phyloP scores from a whole-genome alignment of 768 basidiomycete species.

The Agrocybe pediades region DNA sequence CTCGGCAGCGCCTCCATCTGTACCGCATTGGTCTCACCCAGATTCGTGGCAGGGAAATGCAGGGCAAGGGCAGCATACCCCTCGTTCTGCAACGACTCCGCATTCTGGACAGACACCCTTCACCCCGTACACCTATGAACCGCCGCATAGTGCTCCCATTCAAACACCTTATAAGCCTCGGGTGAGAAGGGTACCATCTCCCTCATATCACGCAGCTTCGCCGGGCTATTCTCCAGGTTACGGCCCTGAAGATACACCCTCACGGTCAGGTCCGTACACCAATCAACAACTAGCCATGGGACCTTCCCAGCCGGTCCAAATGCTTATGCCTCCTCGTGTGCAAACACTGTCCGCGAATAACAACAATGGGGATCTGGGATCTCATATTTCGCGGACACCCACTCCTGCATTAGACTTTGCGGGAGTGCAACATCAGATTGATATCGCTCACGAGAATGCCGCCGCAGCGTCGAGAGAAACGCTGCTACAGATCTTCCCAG shows the following conservation, averaged over 20 bases:
- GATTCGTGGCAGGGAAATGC: conserved; percentile 34
- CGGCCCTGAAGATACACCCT: conserved; percentile 53
- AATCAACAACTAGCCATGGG: conserved; percentile 51
- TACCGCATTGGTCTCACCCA: conserved; percentile 42
- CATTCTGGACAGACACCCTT: conserved; percentile 35
- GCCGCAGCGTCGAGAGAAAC: conserved; percentile 74
- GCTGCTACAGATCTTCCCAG: conserved; percentile 87
- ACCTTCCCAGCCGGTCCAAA: conserved; percentile 42
- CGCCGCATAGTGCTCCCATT: conserved; percentile 34
- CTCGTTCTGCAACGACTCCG: conserved; percentile 8
- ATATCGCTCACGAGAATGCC: conserved; percentile 74
- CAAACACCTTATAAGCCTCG: conserved; percentile 80
- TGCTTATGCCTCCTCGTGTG: conserved; percentile 46
- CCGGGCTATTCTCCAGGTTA: conserved; percentile 37
- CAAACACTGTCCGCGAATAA: conserved; percentile 37
- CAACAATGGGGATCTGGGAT: conserved; percentile 11
- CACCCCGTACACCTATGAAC: conserved; percentile 39
- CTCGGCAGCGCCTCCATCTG: conserved; percentile 22
- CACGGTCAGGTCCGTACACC: conserved; percentile 46
- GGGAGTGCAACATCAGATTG: conserved; percentile 76
- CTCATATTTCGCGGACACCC: conserved; percentile 66
- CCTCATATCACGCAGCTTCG: conserved; percentile 35
- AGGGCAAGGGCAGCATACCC: background rate
- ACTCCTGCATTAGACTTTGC: conserved; percentile 70
- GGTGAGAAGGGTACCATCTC: conserved; percentile 54